phyloP scores from a whole-genome alignment of 192 early-diverging fungal species.

The Umbelopsis vinacea region DNA sequence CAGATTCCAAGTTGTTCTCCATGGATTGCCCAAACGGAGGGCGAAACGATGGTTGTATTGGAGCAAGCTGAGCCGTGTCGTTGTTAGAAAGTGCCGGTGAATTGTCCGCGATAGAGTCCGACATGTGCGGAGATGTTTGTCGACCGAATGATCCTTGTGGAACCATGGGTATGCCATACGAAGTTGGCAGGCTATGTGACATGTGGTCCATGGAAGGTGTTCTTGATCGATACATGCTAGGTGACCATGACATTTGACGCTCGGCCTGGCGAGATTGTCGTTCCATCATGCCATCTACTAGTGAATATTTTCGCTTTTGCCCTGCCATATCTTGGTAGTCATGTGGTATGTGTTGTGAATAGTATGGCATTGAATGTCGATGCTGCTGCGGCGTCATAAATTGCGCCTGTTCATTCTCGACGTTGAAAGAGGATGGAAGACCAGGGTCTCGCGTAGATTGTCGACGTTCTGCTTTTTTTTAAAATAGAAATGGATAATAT shows the following conservation, averaged over 20 bases:
- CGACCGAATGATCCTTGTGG: constrained; percentile 12
- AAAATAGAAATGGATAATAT: too few species aligned
- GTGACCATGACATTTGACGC: constrained; percentile 21
- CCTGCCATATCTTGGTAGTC: background rate
- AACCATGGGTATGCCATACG: constrained; percentile 11
- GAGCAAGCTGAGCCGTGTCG: background rate
- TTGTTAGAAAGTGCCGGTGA: background rate
- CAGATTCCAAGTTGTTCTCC: background rate
- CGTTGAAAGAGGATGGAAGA: background rate
- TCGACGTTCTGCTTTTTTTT: background rate
- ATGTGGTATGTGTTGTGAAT: constrained; percentile 16
- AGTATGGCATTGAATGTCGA: constrained; percentile 7
- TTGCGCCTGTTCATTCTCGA: background rate
- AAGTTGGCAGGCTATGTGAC: constrained; percentile 22
- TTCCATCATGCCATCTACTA: constrained; percentile 16
- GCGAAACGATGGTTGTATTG: constrained; percentile 9
- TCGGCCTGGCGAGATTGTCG: constrained; percentile 19
- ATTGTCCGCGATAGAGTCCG: background rate
- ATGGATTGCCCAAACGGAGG: constrained; percentile 13
- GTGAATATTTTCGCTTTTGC: constrained; percentile 15
- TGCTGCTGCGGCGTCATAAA: constrained; percentile 19
- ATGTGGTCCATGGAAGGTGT: constrained; percentile 17
- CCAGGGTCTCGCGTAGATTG: background rate
- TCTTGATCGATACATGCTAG: constrained; percentile 12
- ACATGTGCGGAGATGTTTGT: constrained; percentile 10